Evolutionary conservation across 2,329 filamentous ascomycete species (phyloP).

Genomic region (Dactylonectria estremocensis): DNA sequence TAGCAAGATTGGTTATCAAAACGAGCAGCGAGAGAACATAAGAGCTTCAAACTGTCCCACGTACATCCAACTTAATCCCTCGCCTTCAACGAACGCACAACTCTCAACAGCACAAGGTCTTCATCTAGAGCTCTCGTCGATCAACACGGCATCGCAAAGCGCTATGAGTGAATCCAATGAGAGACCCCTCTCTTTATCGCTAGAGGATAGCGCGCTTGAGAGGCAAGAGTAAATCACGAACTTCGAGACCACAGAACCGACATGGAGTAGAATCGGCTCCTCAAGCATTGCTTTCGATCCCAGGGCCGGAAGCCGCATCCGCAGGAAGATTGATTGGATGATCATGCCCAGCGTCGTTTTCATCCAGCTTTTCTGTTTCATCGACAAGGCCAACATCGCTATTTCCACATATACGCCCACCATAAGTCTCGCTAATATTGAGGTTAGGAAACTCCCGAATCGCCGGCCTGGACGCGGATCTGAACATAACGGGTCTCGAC

Average conservation of each 20-base stretch:
- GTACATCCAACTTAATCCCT: background rate
- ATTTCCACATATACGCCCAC: background rate
- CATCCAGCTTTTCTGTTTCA: conserved; percentile 69
- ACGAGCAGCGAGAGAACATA: background rate
- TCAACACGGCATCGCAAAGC: background rate
- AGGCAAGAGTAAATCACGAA: background rate
- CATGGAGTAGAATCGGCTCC: background rate
- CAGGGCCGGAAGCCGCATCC: conserved; percentile 8
- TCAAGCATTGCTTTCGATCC: background rate
- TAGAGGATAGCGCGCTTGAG: background rate
- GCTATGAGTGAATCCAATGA: background rate
- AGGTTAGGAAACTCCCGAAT: conserved; percentile 62
- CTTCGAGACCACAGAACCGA: background rate
- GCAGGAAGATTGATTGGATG: conserved; percentile 17
- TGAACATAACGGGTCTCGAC: conserved; percentile 68
- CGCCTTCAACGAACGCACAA: background rate
- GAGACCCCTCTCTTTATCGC: background rate
- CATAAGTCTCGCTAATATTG: background rate
- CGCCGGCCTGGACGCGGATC: conserved; percentile 69
- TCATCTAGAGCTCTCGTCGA: background rate
- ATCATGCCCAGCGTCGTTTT: conserved; percentile 11
- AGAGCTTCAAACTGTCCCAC: background rate
- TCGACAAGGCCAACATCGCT: conserved; percentile 80
- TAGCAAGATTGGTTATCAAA: background rate
- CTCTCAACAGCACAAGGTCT: background rate